Percentiles rank a stretch among this genome's conserved stretches.
Conservation (phyloP, 768 basidiomycete genomes). For the Phylloporus sp. region DNA sequence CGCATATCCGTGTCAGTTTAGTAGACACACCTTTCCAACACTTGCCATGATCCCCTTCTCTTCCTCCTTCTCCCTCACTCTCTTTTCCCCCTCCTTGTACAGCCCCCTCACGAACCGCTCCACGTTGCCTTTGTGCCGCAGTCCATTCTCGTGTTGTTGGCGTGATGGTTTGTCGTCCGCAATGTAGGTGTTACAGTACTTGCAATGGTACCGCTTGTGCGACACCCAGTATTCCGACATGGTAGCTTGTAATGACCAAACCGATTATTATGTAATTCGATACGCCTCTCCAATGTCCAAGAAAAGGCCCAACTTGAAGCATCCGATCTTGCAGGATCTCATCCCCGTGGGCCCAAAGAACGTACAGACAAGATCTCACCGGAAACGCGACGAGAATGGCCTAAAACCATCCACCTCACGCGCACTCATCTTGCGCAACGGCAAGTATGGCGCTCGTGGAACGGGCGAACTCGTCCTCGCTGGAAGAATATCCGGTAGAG, state of each 20-base stretch:
- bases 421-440: slow-evolving; percentile 69
- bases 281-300: slow-evolving; percentile 36
- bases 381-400: slow-evolving; percentile 46
- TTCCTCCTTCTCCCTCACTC: slow-evolving; percentile 78
- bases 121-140: slow-evolving; percentile 90
- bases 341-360: slow-evolving; percentile 53
- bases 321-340: slow-evolving; percentile 37
- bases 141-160: slow-evolving; percentile 86
- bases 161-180: slow-evolving; percentile 93
- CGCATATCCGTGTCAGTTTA: neutral
- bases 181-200: slow-evolving; percentile 96
- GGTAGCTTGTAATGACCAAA: too few relatives aligned
- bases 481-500: slow-evolving; percentile 64
- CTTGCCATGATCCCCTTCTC: slow-evolving; percentile 82
- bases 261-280: too few relatives aligned
- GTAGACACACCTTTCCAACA: slow-evolving; percentile 63
- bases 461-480: slow-evolving; percentile 60
- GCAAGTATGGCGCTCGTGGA: slow-evolving; percentile 67
- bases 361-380: slow-evolving; percentile 32
- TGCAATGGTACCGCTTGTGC: slow-evolving; percentile 90
- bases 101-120: slow-evolving; percentile 89
- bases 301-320: slow-evolving; percentile 24
- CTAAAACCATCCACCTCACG: slow-evolving; percentile 62
- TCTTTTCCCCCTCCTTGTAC: slow-evolving; percentile 90
- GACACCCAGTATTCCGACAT: slow-evolving; percentile 96